Conservation (phyloP, 371 early-diverging fungal species). For the Dinochytrium kinnereticum region DNA sequence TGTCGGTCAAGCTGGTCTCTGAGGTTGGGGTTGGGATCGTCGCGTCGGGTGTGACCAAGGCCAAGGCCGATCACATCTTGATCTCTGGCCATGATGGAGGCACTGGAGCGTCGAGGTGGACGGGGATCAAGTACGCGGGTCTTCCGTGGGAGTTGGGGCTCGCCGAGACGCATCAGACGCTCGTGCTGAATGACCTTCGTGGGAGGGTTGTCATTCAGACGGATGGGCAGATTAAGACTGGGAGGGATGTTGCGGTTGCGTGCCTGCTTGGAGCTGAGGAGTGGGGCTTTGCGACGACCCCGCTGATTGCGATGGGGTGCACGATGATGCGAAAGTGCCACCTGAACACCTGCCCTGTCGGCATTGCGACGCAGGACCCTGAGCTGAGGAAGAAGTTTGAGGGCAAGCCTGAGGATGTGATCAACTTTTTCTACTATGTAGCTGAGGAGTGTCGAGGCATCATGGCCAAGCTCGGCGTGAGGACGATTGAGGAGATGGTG, state of each 20-base stretch:
- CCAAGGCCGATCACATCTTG: slow-evolving; percentile 94
- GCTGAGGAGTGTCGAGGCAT: slow-evolving; percentile 90
- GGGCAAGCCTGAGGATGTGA: slow-evolving; percentile 92
- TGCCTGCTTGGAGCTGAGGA: slow-evolving; percentile 97
- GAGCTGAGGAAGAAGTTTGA: slow-evolving; percentile 90
- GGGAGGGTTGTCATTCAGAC: slow-evolving; percentile 95
- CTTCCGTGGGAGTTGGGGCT: slow-evolving; percentile 97
- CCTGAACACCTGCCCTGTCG: slow-evolving; percentile 95
- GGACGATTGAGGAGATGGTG: slow-evolving; percentile 93
- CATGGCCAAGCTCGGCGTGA: slow-evolving; percentile 94
- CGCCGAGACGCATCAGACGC: slow-evolving; percentile 96
- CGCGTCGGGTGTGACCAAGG: slow-evolving; percentile 96
- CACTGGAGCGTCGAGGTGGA: slow-evolving; percentile 97
- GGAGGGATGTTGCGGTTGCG: slow-evolving; percentile 93
- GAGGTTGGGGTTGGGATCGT: slow-evolving; percentile 97
- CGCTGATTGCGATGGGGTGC: slow-evolving; percentile 96
- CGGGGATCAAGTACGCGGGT: slow-evolving; percentile 97
- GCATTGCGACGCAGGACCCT: slow-evolving; percentile 97
- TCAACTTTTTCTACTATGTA: slow-evolving; percentile 97
- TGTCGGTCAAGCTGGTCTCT: slow-evolving; percentile 95
- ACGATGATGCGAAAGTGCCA: slow-evolving; percentile 94
- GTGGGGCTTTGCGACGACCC: slow-evolving; percentile 97
- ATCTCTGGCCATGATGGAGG: slow-evolving; percentile 97
- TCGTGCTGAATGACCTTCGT: slow-evolving; percentile 93
- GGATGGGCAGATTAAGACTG: slow-evolving; percentile 97